Evolutionary conservation across 768 basidiomycete genomes (phyloP).

Genomic region (Boletus sp.): DNA sequence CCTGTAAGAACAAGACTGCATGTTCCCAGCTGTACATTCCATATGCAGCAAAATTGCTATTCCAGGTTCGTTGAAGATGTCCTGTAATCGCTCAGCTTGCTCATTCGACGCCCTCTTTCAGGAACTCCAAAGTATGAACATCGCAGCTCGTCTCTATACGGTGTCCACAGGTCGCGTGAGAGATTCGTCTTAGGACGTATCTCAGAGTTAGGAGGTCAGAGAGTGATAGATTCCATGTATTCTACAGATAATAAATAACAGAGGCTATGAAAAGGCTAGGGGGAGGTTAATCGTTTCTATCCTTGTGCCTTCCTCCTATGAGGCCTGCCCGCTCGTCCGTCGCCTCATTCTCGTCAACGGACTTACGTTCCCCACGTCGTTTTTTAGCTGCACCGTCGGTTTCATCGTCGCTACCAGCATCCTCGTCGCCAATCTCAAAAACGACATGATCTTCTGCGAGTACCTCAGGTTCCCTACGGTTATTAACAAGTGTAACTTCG

Average conservation of each 20-base stretch:
- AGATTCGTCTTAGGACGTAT: conserved; percentile 38
- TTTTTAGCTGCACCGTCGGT: conserved; percentile 50
- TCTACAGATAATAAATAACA: conserved; percentile 32
- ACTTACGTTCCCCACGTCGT: conserved; percentile 40
- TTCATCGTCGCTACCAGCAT: conserved; percentile 63
- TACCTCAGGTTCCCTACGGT: conserved; percentile 46
- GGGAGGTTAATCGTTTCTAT: conserved; percentile 34
- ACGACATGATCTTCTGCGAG: conserved; percentile 72
- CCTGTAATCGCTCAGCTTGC: not conserved
- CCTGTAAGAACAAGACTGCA: conserved; percentile 96
- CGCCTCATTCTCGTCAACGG: conserved; percentile 47
- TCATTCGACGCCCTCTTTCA: conserved; percentile 26
- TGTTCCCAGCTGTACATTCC: conserved; percentile 91
- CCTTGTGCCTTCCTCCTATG: conserved; percentile 44
- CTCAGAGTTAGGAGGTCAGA: not conserved
- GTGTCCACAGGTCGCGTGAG: conserved; percentile 85
- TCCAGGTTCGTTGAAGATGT: conserved; percentile 63
- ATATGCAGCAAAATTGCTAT: conserved; percentile 93
- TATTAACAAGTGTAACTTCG: conserved; percentile 69
- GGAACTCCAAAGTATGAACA: conserved; percentile 97
- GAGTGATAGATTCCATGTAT: conserved; percentile 31
- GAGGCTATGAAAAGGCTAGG: conserved; percentile 5
- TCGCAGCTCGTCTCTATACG: conserved; percentile 83
- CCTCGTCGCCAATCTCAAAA: conserved; percentile 90
- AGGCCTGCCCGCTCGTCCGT: conserved; percentile 65